phyloP scores from a whole-genome alignment of 2,329 filamentous ascomycete genomes.

The Beauveria brongniartii region DNA sequence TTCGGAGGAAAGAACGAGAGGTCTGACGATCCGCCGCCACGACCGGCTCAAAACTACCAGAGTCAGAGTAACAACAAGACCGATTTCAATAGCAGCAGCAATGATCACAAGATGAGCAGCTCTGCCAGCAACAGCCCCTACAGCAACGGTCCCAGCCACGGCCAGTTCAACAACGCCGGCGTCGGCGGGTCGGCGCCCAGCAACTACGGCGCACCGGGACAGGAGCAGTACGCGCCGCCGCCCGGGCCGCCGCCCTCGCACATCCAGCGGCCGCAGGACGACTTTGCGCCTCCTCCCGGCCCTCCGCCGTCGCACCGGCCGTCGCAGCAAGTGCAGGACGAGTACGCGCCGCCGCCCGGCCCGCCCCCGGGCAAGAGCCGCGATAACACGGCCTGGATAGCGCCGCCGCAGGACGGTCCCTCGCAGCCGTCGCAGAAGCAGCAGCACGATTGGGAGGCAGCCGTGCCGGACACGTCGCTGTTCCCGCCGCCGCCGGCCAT shows the following conservation, averaged over 20 bases:
- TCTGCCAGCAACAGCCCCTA: conserved; percentile 11
- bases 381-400: conserved; percentile 15
- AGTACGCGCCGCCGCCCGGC: no score
- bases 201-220: background rate
- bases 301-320: conserved; percentile 22
- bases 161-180: background rate
- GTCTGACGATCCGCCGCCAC: conserved; percentile 30
- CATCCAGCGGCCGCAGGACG: background rate
- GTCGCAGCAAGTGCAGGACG: no score
- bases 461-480: conserved; percentile 64
- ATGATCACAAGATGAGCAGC: conserved; percentile 12
- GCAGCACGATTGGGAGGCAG: conserved; percentile 62
- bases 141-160: conserved; percentile 11
- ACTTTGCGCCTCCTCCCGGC: conserved; percentile 28
- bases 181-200: background rate
- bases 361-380: background rate
- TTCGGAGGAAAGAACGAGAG: conserved; percentile 38
- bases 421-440: conserved; percentile 22
- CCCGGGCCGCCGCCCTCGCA: conserved; percentile 23
- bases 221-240: conserved; percentile 19
- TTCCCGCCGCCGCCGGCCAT: conserved; percentile 66
- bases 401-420: conserved; percentile 16
- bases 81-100: background rate
- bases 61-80: background rate
- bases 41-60: conserved; percentile 26